A percentile compares a stretch with the other conserved stretches of the same genome.
These are phyloP conservation scores for Pyrenopolyporus hunteri DNA, from an alignment of 495 filamentous ascomycete genomes.

Conservation along the genomic window DNA sequence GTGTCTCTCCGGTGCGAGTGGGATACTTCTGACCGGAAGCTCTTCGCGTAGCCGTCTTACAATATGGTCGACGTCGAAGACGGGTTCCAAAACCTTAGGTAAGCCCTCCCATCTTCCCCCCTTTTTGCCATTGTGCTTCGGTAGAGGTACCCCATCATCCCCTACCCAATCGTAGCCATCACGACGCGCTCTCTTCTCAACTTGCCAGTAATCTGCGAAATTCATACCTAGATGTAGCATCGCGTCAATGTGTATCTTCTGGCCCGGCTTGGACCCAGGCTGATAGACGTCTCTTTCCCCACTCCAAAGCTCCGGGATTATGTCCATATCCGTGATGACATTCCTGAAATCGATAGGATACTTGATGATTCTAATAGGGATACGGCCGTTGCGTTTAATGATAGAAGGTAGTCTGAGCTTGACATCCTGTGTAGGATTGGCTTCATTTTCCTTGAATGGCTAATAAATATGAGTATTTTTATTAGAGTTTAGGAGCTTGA, in stretches of 20 bases:
- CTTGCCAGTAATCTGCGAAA: slow-evolving; percentile 8
- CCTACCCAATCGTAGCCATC: slow-evolving; percentile 21
- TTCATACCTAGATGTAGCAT: slow-evolving; percentile 22
- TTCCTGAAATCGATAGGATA: slow-evolving; percentile 14
- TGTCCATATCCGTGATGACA: slow-evolving; percentile 9
- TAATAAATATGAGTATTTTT: not conserved
- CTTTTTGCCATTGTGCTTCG: slow-evolving; percentile 9
- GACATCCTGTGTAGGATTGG: slow-evolving; percentile 11
- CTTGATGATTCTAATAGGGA: slow-evolving; percentile 15
- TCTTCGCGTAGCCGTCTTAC: not conserved
- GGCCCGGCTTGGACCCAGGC: not conserved
- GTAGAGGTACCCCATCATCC: slow-evolving; percentile 6
- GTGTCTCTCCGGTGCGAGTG: too few species aligned
- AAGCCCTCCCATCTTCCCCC: slow-evolving; percentile 6
- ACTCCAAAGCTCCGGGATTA: slow-evolving; percentile 11
- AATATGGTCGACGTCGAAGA: slow-evolving; percentile 8
- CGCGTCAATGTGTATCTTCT: slow-evolving; percentile 12
- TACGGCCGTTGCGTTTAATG: slow-evolving; percentile 5
- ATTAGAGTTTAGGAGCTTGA: not conserved
- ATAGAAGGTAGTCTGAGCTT: slow-evolving; percentile 2
- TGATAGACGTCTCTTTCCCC: slow-evolving; percentile 10
- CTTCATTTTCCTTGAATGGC: slow-evolving; percentile 17
- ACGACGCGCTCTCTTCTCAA: slow-evolving; percentile 13
- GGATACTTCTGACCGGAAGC: not conserved
- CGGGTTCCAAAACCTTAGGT: slow-evolving; percentile 1